Evolutionary conservation across 495 filamentous ascomycete genomes (phyloP).

Genomic region (Trichoderma erinaceum): DNA sequence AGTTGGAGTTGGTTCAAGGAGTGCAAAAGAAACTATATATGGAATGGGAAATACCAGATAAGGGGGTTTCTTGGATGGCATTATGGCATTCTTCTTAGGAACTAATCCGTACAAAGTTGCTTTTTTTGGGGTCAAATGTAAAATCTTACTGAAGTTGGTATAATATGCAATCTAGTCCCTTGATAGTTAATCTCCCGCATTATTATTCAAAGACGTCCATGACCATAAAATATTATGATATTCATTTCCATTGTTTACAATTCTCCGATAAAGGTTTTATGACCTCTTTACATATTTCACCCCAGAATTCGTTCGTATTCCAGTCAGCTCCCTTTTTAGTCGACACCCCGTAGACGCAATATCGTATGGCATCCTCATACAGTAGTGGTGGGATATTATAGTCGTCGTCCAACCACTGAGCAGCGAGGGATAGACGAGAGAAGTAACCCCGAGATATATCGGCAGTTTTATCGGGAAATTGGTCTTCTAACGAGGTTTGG

Average conservation of each 20-base stretch:
- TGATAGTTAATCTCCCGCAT: background rate
- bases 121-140: no score
- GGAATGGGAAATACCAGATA: no score
- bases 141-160: no score
- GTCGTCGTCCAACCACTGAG: background rate
- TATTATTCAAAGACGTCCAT: background rate
- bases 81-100: no score
- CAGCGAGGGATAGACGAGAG: background rate
- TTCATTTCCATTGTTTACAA: background rate
- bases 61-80: no score
- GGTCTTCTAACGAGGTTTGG: slow-evolving; percentile 19
- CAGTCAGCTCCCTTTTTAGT: background rate
- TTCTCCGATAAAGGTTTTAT: background rate
- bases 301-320: background rate
- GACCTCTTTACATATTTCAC: slow-evolving; percentile 6
- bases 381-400: background rate
- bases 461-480: background rate
- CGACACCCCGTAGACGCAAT: background rate
- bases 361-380: background rate
- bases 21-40: no score
- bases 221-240: background rate
- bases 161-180: no score
- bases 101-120: no score
- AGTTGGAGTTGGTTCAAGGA: no score
- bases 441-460: background rate